Base-by-base conservation (phyloP, 2,329 filamentous ascomycete species). In the Sporothrix pallida region DNA sequence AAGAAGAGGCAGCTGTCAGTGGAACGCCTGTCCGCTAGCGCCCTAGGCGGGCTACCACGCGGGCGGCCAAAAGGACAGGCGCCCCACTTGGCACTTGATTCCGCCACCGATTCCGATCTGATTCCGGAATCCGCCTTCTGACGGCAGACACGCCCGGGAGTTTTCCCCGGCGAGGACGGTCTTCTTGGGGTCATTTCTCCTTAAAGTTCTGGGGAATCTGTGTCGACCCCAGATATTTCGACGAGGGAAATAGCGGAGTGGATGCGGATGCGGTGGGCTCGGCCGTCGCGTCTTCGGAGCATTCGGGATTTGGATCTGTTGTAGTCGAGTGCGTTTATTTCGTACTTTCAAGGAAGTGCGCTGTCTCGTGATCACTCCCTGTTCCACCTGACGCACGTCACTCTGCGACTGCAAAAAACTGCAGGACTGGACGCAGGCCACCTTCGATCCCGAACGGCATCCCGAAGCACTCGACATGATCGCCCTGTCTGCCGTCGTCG, bases 31-130 rank as follows among this genome's bases (percentile, higher is more conserved):
- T 13, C 9, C 3, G n/a, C 62, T 67, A 67, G 62, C 23, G 56
- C 15, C 56, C 56, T 17, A 60, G 23, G 3, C 4, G 42, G 62
- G 23, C 6, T 46, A 46, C 17, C 15, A 46, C 60, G 23, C 23
- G n/a, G 42, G 62, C 1, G 62, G 37, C n/a, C 37, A 20, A 23
- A 42, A 12, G 15, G 17, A 46, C 10, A 12, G n/a, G 13, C 10
- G n/a, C 42, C 23, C 60, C 62, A 67, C 42, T 46, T 65, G 37
- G 12, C 6, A n/a, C 0, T 10, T 4, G 42, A 67, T 67, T 67
- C 62, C 62, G 62, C 12, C 20, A 23, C 42, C 62, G 62, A 67
- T 67, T 67, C 62, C 62, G 62, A 48, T 5, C 12, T 46, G 42
- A 48, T 67, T 67, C 62, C 62, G 62, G 10, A 37, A 37, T 37